These are phyloP conservation scores for Mucor plumbeus DNA, from an alignment of 371 early-diverging fungal genomes.

Conservation along the genomic window DNA sequence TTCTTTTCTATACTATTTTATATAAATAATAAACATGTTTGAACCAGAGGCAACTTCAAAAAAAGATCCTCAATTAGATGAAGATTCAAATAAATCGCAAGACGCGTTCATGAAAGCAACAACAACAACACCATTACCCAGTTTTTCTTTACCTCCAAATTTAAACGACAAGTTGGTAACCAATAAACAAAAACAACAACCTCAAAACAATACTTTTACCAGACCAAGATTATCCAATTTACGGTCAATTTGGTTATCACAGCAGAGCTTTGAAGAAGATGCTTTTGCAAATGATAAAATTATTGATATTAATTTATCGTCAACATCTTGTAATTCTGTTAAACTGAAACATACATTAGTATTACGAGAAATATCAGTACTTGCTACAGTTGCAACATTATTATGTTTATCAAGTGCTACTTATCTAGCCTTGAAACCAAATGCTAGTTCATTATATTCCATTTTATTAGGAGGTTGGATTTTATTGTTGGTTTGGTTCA, in stretches of 20 bases:
- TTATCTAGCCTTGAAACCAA: not conserved
- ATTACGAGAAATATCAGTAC: not conserved
- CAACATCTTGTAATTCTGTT: not conserved
- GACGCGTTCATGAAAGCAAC: conserved; percentile 17
- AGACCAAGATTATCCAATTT: conserved; percentile 38
- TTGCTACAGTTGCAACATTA: not conserved
- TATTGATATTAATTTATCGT: conserved; percentile 17
- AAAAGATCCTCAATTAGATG: not conserved
- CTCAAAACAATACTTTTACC: not conserved
- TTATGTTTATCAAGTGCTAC: not conserved
- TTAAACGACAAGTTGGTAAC: conserved; percentile 9
- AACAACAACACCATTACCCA: conserved; percentile 1
- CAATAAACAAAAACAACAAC: conserved; percentile 3
- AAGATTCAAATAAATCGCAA: not conserved
- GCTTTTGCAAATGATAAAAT: conserved; percentile 14
- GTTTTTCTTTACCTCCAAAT: conserved; percentile 20
- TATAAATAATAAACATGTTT: not conserved
- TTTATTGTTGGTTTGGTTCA: conserved; percentile 12
- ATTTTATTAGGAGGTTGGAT: conserved; percentile 4
- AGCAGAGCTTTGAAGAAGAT: conserved; percentile 14
- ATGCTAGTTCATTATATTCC: not conserved
- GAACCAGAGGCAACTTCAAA: not conserved
- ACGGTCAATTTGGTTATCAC: conserved; percentile 36
- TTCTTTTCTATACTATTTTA: not conserved
- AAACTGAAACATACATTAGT: not conserved